These are phyloP conservation scores for Suaeda aralocaspica DNA, from an alignment of 148 eudicot genomes.

Conservation along the genomic window DNA sequence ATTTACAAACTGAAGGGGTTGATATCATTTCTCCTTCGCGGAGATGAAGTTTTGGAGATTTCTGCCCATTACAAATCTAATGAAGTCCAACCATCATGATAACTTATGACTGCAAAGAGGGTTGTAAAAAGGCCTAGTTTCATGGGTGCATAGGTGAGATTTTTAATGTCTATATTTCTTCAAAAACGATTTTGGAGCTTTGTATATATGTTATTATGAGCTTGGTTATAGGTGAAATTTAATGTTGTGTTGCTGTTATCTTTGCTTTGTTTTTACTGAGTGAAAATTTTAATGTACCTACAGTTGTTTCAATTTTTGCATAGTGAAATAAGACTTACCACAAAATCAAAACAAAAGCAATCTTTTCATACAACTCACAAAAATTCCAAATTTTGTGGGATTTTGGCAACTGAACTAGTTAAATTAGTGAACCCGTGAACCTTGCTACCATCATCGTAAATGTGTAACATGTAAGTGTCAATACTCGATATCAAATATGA, in stretches of 20 bases:
- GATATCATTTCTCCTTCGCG: neutral
- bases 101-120: neutral
- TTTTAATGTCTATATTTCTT: neutral
- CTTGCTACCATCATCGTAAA: no score
- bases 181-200: conserved; percentile 11
- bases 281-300: no score
- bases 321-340: no score
- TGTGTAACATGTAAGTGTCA: no score
- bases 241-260: neutral
- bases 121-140: neutral
- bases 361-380: no score
- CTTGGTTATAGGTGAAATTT: neutral
- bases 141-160: neutral
- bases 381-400: no score
- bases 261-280: neutral
- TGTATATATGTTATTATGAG: conserved; percentile 9
- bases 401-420: no score
- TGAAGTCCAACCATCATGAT: neutral
- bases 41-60: neutral
- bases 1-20: neutral
- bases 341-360: no score
- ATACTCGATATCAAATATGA: no score
- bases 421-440: no score
- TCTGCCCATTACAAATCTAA: neutral
- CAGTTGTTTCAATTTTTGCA: no score